Evolutionary conservation across 1,284 basidiomycete species (phyloP).

Genomic region (Naganishia sp.): DNA sequence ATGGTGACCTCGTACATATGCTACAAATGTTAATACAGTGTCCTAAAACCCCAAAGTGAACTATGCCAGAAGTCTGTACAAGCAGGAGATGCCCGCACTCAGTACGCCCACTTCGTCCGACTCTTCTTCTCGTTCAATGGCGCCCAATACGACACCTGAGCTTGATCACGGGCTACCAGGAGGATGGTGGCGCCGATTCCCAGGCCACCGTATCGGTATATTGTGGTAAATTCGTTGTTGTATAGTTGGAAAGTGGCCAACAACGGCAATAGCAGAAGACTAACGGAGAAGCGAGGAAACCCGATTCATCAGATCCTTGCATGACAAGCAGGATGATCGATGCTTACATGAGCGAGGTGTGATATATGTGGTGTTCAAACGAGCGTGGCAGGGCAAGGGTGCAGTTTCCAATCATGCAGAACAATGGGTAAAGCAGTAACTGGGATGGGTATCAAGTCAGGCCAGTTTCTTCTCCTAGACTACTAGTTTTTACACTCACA

Average conservation of each 20-base stretch:
- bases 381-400: constrained; percentile 23
- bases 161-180: constrained; percentile 33
- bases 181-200: constrained; percentile 28
- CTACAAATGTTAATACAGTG: constrained; percentile 16
- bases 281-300: neutral
- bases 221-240: constrained; percentile 9
- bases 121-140: constrained; percentile 29
- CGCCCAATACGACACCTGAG: constrained; percentile 31
- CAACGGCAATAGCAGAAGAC: constrained; percentile 29
- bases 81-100: neutral
- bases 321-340: neutral
- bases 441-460: constrained; percentile 5
- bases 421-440: constrained; percentile 29
- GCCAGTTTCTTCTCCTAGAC: neutral
- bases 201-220: constrained; percentile 27
- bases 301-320: neutral
- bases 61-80: neutral
- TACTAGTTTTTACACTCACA: neutral
- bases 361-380: constrained; percentile 33
- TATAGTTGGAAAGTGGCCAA: constrained; percentile 33
- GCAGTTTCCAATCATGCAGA: constrained; percentile 9
- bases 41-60: too few relatives aligned
- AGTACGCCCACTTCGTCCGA: constrained; percentile 31
- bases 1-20: constrained; percentile 5
- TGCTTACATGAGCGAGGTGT: constrained; percentile 30